These are phyloP conservation scores for Solanum appendiculatum DNA, from an alignment of 257 asterid genomes.

Conservation along the genomic window DNA sequence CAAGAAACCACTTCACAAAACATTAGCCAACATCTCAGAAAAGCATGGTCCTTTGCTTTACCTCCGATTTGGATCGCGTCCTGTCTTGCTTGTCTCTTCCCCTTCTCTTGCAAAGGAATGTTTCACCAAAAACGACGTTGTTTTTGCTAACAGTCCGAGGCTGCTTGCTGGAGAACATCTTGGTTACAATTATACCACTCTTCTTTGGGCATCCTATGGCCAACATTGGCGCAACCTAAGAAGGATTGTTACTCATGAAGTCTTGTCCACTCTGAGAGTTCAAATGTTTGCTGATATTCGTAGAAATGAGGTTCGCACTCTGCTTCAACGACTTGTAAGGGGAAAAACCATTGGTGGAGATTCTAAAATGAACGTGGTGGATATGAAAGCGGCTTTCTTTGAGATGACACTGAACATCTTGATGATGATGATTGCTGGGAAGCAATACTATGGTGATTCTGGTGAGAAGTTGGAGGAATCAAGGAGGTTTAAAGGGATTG, in stretches of 20 bases:
- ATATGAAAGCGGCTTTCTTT: constrained; percentile 21
- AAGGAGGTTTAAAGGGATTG: too few species aligned
- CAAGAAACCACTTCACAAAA: constrained; percentile 41
- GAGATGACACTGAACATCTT: constrained; percentile 22
- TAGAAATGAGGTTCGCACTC: not conserved
- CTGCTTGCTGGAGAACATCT: constrained; percentile 59
- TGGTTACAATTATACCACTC: constrained; percentile 54
- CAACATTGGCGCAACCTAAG: constrained; percentile 34
- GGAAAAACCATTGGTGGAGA: not conserved
- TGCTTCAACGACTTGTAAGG: not conserved
- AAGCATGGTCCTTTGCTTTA: constrained; percentile 47
- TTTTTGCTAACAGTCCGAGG: constrained; percentile 63
- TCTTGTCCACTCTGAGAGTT: constrained; percentile 19
- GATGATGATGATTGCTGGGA: constrained; percentile 40
- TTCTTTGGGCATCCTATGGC: constrained; percentile 45
- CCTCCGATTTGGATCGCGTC: constrained; percentile 50
- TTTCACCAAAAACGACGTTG: constrained; percentile 42
- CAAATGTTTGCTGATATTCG: constrained; percentile 11
- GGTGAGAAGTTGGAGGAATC: too few species aligned
- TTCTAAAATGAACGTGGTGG: not conserved
- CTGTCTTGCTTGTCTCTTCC: constrained; percentile 49
- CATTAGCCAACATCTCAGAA: constrained; percentile 33
- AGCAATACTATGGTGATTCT: constrained; percentile 19
- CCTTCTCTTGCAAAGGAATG: constrained; percentile 61
- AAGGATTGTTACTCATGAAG: constrained; percentile 18